These are phyloP conservation scores for Rhodotorula sp. DNA, from an alignment of 1,284 basidiomycete genomes.

Conservation along the genomic window DNA sequence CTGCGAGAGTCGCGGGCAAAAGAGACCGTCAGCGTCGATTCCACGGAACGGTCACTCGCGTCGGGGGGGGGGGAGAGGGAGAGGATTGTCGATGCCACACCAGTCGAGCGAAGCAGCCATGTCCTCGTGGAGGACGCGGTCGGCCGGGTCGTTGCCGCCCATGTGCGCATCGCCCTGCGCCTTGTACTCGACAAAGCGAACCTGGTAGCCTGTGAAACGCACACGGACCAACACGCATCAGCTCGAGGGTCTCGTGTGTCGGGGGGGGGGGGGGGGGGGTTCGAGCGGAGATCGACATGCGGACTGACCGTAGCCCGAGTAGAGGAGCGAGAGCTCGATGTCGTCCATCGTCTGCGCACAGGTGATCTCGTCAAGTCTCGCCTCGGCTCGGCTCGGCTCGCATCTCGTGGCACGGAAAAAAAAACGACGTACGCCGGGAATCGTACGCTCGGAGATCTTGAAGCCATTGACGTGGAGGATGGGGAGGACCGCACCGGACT, in stretches of 20 bases:
- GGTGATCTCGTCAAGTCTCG: not conserved
- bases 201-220: constrained; percentile 64
- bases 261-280: too few species aligned
- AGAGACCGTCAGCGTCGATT: not conserved
- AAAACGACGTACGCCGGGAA: constrained; percentile 58
- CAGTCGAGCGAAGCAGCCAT: constrained; percentile 78
- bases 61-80: too few species aligned
- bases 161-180: constrained; percentile 28
- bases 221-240: too few species aligned
- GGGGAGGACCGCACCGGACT: constrained; percentile 81
- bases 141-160: constrained; percentile 49
- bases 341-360: constrained; percentile 68
- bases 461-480: constrained; percentile 73
- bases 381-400: too few species aligned
- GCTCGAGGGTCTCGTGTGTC: too few species aligned
- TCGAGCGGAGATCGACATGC: too few species aligned
- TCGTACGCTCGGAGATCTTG: constrained; percentile 83
- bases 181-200: constrained; percentile 71
- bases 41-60: too few species aligned
- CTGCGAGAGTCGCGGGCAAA: not conserved
- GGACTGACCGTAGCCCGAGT: constrained; percentile 51
- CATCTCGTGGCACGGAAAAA: not conserved
- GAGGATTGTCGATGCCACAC: constrained; percentile 45
- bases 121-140: constrained; percentile 52
- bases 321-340: constrained; percentile 68